Evolutionary conservation across 2,329 filamentous ascomycete genomes (phyloP).

Genomic region (Colletotrichum tabaci): DNA sequence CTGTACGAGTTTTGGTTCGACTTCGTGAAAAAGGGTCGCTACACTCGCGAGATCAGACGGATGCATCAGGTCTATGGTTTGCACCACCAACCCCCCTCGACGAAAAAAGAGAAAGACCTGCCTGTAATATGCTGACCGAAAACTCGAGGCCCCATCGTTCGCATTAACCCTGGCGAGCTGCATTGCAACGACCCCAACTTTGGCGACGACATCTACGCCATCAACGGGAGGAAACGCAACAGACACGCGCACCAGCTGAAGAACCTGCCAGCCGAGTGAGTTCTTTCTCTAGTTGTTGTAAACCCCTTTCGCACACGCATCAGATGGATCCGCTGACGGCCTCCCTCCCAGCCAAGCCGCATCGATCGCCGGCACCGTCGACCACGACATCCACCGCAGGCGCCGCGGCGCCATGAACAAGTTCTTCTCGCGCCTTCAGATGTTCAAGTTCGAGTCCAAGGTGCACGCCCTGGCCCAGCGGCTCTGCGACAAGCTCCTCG

Average conservation of each 20-base stretch:
- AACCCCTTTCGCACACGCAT: too few relatives aligned
- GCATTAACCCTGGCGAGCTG: conserved; percentile 56
- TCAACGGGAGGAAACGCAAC: conserved; percentile 30
- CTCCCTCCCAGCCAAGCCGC: background rate
- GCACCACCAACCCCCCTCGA: too few relatives aligned
- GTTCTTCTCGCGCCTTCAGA: conserved; percentile 51
- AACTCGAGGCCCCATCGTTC: conserved; percentile 52
- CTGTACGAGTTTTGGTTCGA: conserved; percentile 46
- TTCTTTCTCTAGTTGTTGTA: too few relatives aligned
- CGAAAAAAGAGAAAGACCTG: background rate
- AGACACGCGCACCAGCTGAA: conserved; percentile 18
- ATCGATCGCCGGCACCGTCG: conserved; percentile 47
- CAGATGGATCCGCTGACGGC: background rate
- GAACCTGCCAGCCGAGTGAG: conserved; percentile 6
- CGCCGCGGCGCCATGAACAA: conserved; percentile 49
- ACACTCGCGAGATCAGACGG: conserved; percentile 43
- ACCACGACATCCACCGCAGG: conserved; percentile 53
- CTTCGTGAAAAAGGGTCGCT: conserved; percentile 42
- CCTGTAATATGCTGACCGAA: conserved; percentile 21
- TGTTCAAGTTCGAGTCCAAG: conserved; percentile 18
- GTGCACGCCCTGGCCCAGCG: conserved; percentile 14
- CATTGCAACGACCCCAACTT: conserved; percentile 55
- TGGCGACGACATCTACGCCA: conserved; percentile 54
- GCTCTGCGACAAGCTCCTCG: conserved; percentile 42
- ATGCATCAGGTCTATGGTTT: conserved; percentile 50